Percentiles rank a stretch among this genome's conserved stretches.
phyloP scores from a whole-genome alignment of 2,329 filamentous ascomycete genomes.

The Fusarium camptoceras region DNA sequence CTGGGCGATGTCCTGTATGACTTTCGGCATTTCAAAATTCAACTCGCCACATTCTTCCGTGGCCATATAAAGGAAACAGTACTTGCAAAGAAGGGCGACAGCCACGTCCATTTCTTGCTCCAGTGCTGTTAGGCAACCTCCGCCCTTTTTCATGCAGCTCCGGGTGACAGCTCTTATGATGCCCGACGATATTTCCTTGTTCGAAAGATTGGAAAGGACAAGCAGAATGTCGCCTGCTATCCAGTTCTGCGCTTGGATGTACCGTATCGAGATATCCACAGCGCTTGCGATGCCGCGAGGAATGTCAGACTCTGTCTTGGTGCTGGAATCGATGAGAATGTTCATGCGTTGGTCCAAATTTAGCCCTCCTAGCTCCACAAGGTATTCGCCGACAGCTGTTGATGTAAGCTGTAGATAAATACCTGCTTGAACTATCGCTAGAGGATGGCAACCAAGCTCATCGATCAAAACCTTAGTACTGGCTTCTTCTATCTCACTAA shows the following conservation, averaged over 20 bases:
- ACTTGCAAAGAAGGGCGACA: not conserved
- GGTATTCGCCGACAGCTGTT: not conserved
- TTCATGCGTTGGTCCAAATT: not conserved
- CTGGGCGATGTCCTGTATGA: not conserved
- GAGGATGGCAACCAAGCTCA: not conserved
- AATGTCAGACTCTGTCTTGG: not conserved
- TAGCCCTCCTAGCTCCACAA: not conserved
- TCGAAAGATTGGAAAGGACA: not conserved
- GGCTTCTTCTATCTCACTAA: not conserved
- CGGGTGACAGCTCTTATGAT: not conserved
- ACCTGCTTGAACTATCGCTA: not conserved
- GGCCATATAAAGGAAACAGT: not conserved
- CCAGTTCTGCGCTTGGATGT: not conserved
- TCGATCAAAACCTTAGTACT: not conserved
- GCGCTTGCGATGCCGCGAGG: not conserved
- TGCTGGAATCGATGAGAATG: not conserved
- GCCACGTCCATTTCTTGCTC: not conserved
- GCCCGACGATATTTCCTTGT: not conserved
- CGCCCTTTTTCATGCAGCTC: not conserved
- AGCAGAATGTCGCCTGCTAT: not conserved
- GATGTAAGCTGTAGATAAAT: not conserved
- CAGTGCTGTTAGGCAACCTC: not conserved
- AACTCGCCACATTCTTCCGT: not conserved
- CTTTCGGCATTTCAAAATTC: not conserved
- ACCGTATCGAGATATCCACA: not conserved